Percentiles rank a stretch among this genome's conserved stretches.
phyloP scores from a whole-genome alignment of 1,284 basidiomycete genomes.

The Tilletia indica region DNA sequence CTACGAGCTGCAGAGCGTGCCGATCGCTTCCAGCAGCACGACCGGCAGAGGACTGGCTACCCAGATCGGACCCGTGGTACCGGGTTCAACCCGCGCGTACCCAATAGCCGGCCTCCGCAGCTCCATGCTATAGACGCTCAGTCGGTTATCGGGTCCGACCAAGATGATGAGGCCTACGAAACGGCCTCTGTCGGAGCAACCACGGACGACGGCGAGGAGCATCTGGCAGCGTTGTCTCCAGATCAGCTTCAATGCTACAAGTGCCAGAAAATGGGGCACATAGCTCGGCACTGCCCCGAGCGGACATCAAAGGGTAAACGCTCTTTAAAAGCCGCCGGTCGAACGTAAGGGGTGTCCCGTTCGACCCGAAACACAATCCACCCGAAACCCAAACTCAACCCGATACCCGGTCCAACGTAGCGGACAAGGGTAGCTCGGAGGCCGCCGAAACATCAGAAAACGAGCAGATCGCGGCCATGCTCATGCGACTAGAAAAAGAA shows the following conservation, averaged over 20 bases:
- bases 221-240: not conserved
- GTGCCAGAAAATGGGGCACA: not conserved
- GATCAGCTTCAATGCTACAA: not conserved
- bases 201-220: not conserved
- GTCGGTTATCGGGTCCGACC: not conserved
- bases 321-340: not conserved
- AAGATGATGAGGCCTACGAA: not conserved
- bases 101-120: not conserved
- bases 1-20: not conserved
- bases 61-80: constrained; percentile 1
- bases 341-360: constrained; percentile 1
- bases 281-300: not conserved
- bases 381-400: not conserved
- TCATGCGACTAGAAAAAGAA: not conserved
- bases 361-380: not conserved
- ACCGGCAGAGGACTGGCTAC: no score
- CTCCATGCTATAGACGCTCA: not conserved
- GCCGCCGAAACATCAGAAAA: not conserved
- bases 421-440: no score
- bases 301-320: not conserved
- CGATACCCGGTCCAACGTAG: no score
- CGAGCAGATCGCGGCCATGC: not conserved
- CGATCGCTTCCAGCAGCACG: no score
- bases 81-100: not conserved
- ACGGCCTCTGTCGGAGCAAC: not conserved